Evolutionary conservation across 768 basidiomycete species (phyloP).

Genomic region (Rhodotorula sphaerocarpa): DNA sequence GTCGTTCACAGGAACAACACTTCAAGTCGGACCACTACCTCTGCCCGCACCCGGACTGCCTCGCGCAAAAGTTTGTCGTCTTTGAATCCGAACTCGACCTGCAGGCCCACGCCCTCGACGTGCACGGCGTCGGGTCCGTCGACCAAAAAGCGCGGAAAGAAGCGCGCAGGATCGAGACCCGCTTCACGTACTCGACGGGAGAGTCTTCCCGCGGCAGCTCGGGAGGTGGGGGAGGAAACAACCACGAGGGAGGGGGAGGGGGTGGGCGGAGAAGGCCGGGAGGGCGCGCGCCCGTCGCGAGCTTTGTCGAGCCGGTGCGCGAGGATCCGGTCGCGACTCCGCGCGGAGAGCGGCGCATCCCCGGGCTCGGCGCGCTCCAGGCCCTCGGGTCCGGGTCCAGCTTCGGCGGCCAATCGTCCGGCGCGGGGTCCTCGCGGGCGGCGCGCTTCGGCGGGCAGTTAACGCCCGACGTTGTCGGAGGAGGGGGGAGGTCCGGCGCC

Average conservation of each 20-base stretch:
- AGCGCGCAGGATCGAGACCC: conserved; percentile 58
- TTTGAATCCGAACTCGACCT: conserved; percentile 80
- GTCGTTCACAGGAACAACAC: conserved; percentile 83
- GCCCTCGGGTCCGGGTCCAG: neutral
- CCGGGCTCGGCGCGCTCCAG: conserved; percentile 21
- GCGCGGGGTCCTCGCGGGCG: neutral
- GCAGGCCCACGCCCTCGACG: conserved; percentile 80
- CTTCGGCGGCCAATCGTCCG: too few relatives aligned
- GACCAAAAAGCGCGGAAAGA: conserved; percentile 61
- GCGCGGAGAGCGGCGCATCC: conserved; percentile 35
- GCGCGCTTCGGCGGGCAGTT: conserved; percentile 8
- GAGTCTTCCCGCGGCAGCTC: conserved; percentile 6
- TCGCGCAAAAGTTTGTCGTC: conserved; percentile 85
- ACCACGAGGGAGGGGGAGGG: too few relatives aligned
- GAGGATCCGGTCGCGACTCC: neutral
- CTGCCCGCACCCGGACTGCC: conserved; percentile 65
- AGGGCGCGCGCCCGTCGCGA: conserved; percentile 5
- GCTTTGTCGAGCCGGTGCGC: conserved; percentile 17
- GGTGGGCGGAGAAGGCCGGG: neutral
- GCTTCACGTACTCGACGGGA: conserved; percentile 44
- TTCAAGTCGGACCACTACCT: conserved; percentile 68
- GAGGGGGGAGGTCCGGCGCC: neutral
- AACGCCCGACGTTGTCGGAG: conserved; percentile 4
- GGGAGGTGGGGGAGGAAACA: conserved; percentile 1
- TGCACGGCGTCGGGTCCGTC: conserved; percentile 58